Base-by-base conservation (phyloP, 1,284 basidiomycete genomes). In the Marasmius fiardii region DNA sequence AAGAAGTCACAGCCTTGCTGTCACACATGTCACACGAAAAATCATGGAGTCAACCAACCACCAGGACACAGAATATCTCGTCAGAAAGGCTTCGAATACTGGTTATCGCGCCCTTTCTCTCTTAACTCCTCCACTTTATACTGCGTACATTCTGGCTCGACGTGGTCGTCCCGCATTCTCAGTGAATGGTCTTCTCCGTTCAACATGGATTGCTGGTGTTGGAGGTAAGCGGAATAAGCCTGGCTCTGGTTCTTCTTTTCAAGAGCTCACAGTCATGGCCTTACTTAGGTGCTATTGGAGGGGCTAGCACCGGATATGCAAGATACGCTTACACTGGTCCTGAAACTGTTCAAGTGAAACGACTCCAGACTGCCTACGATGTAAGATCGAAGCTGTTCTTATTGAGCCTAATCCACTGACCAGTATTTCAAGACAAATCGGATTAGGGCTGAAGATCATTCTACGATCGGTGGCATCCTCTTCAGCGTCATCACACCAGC, bases 141-240 rank as follows among this genome's bases (percentile, higher is more conserved):
- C 74, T 7, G 75, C 74, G 0, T 78, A 81, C 58, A 67, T 80
- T 12, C 61, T 88, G 34, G 72, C 74, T 21, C 76, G 80, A 56
- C 80, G 76, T 57, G 83, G 86, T 8, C 73, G 80, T 41, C 66
- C 70, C 16, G 74, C 79, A 26, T 70, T 89, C 52, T 78, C 77
- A 11, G 60, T 84, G 33, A 90, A 86, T 61, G 78, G 78, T 35
- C 61, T 85, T 11, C 73, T 90, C 43, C 80, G 86, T 18, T 81
- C 86, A 31, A 86, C 85, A 8, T 90, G 87, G 87, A 61, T 84
- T 6, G 84, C 84, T 37, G 85, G 88, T 34, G 68, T 78, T 34
- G 68, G 70, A 53, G 87, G 87, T 82, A 63, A 41, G 72, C n/a
- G n/a, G n/a, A n/a, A 65, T 26, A 14, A 14, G 16, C 4, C 39